Base-by-base conservation (phyloP, 805 yeast species). In the Kuraishia capsulata region DNA sequence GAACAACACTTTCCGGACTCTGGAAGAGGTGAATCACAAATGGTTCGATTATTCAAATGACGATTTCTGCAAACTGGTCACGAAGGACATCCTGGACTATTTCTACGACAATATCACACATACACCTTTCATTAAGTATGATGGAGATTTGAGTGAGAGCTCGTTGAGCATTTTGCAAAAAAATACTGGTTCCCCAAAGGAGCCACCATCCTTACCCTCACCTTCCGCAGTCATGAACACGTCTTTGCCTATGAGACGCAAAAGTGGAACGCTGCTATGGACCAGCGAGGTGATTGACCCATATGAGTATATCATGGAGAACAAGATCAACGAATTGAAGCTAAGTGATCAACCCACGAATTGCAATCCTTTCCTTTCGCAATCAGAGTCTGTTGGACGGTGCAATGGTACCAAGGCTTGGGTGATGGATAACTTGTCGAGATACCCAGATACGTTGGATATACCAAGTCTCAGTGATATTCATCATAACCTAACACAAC, bases 71-170 rank as follows among this genome's bases (percentile, higher is more conserved):
- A 52, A 39, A 6, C 25, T 53, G 23, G 43, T 61, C 11, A 39
- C 72, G 1, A 61, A 57, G 35, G 75, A 72, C 39, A 54, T 71
- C 4, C 46, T 72, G 34, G 72, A 68, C 36, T 82, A 81, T 50
- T 72, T 71, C 44, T 83, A 68, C 49, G 89, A 81, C 47, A 83
- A 83, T 52, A 73, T 81, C 35, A 75, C 79, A 0, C 67, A 67
- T 38, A 57, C 74, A 4, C 81, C 80, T 17, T 79, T 81, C 44
- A 61, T 67, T 5, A 71, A 67, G 28, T 63, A 54, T 4, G 36
- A 36, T 19, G 17, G 17, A 5, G 37, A 35, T 24, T 23, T 23
- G 8, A 11, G 11, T 11, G 26, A 23, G 11, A 23, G 11, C 26
- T 8, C 26, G 26, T 11, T 23, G 26, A 11, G 10, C 26, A 8